phyloP scores from a whole-genome alignment of 306 rosid species.

The Hylodesmum podocarpum region DNA sequence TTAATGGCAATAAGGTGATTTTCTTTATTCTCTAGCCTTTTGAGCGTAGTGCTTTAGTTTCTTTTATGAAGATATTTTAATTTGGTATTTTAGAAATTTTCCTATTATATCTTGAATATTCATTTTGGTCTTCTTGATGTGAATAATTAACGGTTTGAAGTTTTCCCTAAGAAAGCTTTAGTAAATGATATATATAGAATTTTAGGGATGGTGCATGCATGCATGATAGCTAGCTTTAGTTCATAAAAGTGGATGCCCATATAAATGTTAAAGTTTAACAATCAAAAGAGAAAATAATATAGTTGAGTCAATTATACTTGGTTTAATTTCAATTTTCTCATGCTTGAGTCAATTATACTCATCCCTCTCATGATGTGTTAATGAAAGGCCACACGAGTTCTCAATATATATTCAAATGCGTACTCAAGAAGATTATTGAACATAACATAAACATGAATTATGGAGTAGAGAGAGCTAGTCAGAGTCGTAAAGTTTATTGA shows the following conservation, averaged over 20 bases:
- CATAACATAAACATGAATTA: neutral
- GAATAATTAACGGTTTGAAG: neutral
- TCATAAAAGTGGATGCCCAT: neutral
- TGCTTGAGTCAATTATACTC: neutral
- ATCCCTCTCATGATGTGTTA: neutral
- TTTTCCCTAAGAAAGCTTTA: neutral
- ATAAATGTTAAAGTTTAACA: neutral
- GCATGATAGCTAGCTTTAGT: neutral
- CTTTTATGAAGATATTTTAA: neutral
- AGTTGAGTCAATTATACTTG: neutral
- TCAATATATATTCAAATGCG: neutral
- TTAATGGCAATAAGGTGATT: conserved; percentile 35
- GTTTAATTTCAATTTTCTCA: neutral
- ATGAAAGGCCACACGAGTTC: neutral
- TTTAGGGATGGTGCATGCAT: neutral
- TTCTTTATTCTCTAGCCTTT: neutral
- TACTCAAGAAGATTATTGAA: neutral
- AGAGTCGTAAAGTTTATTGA: neutral
- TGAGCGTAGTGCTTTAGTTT: neutral
- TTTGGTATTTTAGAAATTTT: neutral
- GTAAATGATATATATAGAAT: neutral
- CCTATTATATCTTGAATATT: neutral
- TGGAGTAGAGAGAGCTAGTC: neutral
- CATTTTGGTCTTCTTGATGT: neutral
- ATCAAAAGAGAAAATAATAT: neutral